Percentiles rank a stretch among this genome's conserved stretches.
Evolutionary conservation across 2,329 filamentous ascomycete species (phyloP).

Genomic region (Tolypocladium pustulatum): DNA sequence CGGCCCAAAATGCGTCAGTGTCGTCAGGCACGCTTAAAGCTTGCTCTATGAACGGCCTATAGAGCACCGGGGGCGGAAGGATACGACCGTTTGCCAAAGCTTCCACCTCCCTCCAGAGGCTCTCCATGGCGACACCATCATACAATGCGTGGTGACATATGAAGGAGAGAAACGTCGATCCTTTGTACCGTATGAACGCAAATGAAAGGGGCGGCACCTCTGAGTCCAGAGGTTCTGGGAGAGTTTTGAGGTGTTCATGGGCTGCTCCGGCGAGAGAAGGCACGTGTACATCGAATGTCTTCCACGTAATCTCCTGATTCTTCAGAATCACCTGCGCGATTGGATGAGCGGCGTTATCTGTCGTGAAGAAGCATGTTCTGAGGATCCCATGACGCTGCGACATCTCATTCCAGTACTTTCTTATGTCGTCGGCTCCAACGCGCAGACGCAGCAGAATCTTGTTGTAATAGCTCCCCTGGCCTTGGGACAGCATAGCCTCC

Average conservation of each 20-base stretch:
- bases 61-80: conserved; percentile 41
- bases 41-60: conserved; percentile 52
- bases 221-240: conserved; percentile 32
- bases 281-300: conserved; percentile 17
- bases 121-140: conserved; percentile 67
- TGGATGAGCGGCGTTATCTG: conserved; percentile 46
- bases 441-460: conserved; percentile 53
- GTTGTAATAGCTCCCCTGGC: conserved; percentile 57
- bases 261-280: conserved; percentile 25
- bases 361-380: conserved; percentile 64
- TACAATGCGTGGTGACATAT: conserved; percentile 74
- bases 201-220: conserved; percentile 34
- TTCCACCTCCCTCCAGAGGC: conserved; percentile 63
- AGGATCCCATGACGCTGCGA: conserved; percentile 62
- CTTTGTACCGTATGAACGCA: conserved; percentile 24
- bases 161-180: conserved; percentile 31
- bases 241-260: conserved; percentile 25
- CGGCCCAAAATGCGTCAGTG: conserved; percentile 56
- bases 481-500: conserved; percentile 66
- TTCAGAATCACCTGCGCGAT: conserved; percentile 64
- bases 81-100: conserved; percentile 33
- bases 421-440: conserved; percentile 38
- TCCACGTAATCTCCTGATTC: conserved; percentile 30
- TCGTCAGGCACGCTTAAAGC: conserved; percentile 37
- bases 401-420: conserved; percentile 51